Evolutionary conservation across 768 basidiomycete genomes (phyloP).

Genomic region (Tylopilus cervinicoccineus): DNA sequence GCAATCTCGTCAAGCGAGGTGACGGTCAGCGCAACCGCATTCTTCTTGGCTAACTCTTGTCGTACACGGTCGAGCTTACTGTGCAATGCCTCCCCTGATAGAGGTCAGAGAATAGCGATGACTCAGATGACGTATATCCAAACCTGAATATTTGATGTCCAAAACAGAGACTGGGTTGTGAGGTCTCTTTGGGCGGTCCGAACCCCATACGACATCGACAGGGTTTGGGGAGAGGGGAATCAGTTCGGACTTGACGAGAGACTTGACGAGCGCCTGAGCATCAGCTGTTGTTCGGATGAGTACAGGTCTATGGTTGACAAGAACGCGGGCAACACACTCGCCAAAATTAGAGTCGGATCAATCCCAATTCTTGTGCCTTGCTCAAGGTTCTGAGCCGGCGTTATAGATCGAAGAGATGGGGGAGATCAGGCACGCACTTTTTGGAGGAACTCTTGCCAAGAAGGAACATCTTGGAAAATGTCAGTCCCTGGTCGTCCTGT

Average conservation of each 20-base stretch:
- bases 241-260: constrained; percentile 58
- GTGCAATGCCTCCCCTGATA: constrained; percentile 51
- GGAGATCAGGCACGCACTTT: constrained; percentile 43
- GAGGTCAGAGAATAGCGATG: neutral
- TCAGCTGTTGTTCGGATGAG: constrained; percentile 43
- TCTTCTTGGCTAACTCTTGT: constrained; percentile 57
- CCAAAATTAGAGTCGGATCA: constrained; percentile 72
- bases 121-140: constrained; percentile 1
- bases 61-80: constrained; percentile 69
- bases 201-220: constrained; percentile 74
- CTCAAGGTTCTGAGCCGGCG: constrained; percentile 49
- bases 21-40: constrained; percentile 62
- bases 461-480: constrained; percentile 63
- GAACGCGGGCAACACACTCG: constrained; percentile 37
- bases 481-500: constrained; percentile 11
- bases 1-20: constrained; percentile 93
- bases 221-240: constrained; percentile 68
- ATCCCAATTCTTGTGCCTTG: constrained; percentile 69
- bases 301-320: constrained; percentile 10
- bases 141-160: constrained; percentile 71
- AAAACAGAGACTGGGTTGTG: constrained; percentile 63
- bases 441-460: constrained; percentile 83
- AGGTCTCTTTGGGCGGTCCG: constrained; percentile 64
- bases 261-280: constrained; percentile 55
- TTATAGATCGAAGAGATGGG: neutral